Conservation (phyloP, 1,284 basidiomycete genomes). For the Sanghuangporus sanghuang region DNA sequence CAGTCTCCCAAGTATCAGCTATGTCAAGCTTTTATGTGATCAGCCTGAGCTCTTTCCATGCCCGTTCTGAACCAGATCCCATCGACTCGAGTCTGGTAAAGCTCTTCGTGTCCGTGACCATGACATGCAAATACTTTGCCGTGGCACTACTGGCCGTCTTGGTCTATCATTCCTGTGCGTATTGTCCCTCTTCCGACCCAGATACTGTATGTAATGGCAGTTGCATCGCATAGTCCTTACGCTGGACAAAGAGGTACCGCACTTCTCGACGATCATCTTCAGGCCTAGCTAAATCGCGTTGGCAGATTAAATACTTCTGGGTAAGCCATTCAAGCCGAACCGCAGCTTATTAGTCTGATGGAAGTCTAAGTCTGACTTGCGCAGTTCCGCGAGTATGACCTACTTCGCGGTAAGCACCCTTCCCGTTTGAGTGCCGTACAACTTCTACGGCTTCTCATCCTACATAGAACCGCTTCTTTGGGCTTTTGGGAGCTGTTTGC, state of each 20-base stretch:
- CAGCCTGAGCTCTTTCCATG: too few relatives aligned
- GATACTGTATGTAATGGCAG: neutral
- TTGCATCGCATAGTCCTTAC: neutral
- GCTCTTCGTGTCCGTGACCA: neutral
- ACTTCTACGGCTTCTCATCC: too few relatives aligned
- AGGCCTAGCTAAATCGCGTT: neutral
- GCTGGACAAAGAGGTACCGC: neutral
- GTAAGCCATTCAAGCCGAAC: neutral
- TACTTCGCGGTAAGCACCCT: neutral
- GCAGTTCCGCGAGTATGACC: neutral
- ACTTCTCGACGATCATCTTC: neutral
- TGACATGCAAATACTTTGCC: neutral
- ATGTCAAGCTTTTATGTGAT: too few relatives aligned
- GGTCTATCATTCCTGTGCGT: neutral
- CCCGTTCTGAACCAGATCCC: too few relatives aligned
- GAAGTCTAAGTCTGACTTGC: neutral
- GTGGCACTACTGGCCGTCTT: neutral
- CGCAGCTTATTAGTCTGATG: neutral
- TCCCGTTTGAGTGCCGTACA: too few relatives aligned
- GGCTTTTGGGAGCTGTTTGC: too few relatives aligned
- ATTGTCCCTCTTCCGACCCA: neutral
- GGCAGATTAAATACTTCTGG: neutral
- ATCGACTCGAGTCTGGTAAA: too few relatives aligned
- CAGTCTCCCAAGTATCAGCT: too few relatives aligned
- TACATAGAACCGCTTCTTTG: too few relatives aligned